Conservation (phyloP, 225 moss, liverwort and hornwort species). For the Straminergon stramineum region DNA sequence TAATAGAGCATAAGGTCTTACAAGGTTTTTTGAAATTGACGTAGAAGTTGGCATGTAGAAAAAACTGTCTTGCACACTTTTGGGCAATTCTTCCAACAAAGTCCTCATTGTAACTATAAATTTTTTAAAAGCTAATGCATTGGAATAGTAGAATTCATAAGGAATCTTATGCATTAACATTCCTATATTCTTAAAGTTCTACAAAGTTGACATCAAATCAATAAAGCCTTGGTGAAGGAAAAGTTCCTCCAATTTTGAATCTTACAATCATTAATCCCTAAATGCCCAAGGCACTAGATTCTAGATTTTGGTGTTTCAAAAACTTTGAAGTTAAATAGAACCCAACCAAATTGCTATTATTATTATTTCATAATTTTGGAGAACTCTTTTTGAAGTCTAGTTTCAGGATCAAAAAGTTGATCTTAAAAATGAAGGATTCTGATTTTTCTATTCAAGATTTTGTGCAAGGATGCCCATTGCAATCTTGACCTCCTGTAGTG, state of each 20-base stretch:
- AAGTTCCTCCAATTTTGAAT: not conserved
- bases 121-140: not conserved
- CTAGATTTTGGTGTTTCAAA: too few species aligned
- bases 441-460: too few species aligned
- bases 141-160: not conserved
- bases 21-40: not conserved
- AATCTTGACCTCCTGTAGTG: too few species aligned
- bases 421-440: too few species aligned
- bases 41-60: not conserved
- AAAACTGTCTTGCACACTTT: accelerated
- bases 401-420: too few species aligned
- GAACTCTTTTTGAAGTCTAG: too few species aligned
- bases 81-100: not conserved
- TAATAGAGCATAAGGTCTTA: not conserved
- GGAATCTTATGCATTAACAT: too few species aligned
- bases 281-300: too few species aligned
- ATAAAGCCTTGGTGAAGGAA: not conserved
- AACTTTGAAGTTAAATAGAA: too few species aligned
- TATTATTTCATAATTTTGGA: too few species aligned
- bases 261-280: not conserved
- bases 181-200: not conserved
- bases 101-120: not conserved
- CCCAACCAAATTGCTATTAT: too few species aligned
- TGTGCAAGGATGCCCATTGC: too few species aligned
- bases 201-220: not conserved